Base-by-base conservation (phyloP, 495 filamentous ascomycete genomes). In the Penicillium malachiteum region DNA sequence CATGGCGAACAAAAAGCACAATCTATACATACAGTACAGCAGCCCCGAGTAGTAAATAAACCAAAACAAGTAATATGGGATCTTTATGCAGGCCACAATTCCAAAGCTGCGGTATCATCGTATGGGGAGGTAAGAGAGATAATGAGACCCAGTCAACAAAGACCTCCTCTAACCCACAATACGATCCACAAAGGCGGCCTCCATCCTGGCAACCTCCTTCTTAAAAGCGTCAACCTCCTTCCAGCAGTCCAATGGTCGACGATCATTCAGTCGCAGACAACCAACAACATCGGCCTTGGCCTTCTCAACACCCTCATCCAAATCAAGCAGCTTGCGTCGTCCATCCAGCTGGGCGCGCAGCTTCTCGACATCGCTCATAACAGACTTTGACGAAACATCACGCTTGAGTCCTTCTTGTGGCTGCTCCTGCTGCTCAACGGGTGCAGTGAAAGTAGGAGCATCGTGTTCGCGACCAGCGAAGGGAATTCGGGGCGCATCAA, bases 181-280 rank as follows among this genome's bases (percentile, higher is more conserved):
- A 72, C 86, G 89, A 63, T 93, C 86, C 41, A 97, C 87, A 82
- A 95, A 97, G 16, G 78, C 80, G 70, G 83, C 87, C 79, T 97
- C 93, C 71, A 97, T 67, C 68, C 77, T 81, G 46, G 90, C 82
- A 31, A 96, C 92, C 78, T 95, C 91, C 61, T 79, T 79, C 81
- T 89, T 94, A 64, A 98, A 98, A 31, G 75, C 79, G 72, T 91
- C 88, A 16, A 97, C 92, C 81, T 98, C 95, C 71, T 84, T 81
- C 87, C 90, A 97, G 80, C 94, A 98, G 79, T 97, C 87, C 68
- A 98, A 72, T 67, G 94, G 95, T 72, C 91, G 81, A 48, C 92
- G 78, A 65, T 97, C 93, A 75, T 97, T 88, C 66, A 85, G 78
- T 59, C 87, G 76, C 78, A 98, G 77, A 71, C 94, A 98, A 44